These are phyloP conservation scores for Sphaerulina musiva DNA, from an alignment of 2,329 filamentous ascomycete species.

Conservation along the genomic window DNA sequence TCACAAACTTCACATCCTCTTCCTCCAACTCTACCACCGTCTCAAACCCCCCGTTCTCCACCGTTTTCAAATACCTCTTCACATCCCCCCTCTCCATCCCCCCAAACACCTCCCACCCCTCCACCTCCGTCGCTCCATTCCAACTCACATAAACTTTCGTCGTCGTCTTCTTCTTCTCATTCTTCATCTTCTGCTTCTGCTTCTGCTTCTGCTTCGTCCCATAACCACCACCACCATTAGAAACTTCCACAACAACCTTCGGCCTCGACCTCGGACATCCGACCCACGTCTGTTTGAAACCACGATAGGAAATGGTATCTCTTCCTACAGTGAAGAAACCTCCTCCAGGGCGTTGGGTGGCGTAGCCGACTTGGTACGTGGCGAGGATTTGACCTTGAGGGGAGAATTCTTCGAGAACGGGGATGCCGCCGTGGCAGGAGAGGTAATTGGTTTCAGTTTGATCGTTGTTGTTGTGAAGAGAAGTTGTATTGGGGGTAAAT, in stretches of 20 bases:
- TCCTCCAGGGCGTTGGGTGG: slow-evolving; percentile 3
- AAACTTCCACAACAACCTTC: background rate
- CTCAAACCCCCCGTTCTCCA: slow-evolving; percentile 20
- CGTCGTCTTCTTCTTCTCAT: background rate
- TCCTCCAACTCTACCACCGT: slow-evolving; percentile 15
- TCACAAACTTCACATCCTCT: slow-evolving; percentile 12
- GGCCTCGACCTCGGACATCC: slow-evolving; percentile 20
- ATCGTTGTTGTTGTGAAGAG: too few relatives aligned
- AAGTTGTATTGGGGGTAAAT: too few relatives aligned
- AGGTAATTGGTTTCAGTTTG: slow-evolving; percentile 6
- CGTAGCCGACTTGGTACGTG: slow-evolving; percentile 21
- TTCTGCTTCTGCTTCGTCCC: too few relatives aligned
- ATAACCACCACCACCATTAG: too few relatives aligned
- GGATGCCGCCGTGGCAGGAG: slow-evolving; percentile 18
- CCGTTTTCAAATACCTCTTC: slow-evolving; percentile 7
- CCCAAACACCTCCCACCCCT: slow-evolving; percentile 36
- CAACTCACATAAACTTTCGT: slow-evolving; percentile 43
- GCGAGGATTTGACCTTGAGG: slow-evolving; percentile 9
- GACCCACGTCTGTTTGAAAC: slow-evolving; percentile 19
- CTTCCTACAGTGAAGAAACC: slow-evolving; percentile 6
- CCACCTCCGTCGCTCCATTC: slow-evolving; percentile 44
- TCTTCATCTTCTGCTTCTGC: too few relatives aligned
- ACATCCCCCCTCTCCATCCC: slow-evolving; percentile 14
- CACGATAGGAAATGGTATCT: slow-evolving; percentile 19
- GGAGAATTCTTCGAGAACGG: slow-evolving; percentile 20